Evolutionary conservation across 176 grass and related monocot genomes (phyloP).

Genomic region (Lolium multiflorum): DNA sequence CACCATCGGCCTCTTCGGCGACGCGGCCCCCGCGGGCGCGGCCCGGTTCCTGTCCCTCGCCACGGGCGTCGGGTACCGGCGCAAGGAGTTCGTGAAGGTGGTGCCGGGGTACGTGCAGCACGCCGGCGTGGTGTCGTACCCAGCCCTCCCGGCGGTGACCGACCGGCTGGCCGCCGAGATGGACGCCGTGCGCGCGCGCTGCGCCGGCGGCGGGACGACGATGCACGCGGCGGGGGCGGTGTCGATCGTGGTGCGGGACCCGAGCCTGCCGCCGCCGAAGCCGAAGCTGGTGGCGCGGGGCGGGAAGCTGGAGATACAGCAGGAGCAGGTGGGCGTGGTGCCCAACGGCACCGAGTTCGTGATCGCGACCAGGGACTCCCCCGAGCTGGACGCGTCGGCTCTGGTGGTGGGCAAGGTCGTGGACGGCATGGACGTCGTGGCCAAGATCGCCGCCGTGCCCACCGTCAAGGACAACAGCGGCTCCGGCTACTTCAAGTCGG

Average conservation of each 20-base stretch:
- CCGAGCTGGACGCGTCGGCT: constrained; percentile 69
- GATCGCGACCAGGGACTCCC: constrained; percentile 61
- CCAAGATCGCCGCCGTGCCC: constrained; percentile 71
- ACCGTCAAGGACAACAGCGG: constrained; percentile 80
- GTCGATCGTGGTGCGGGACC: constrained; percentile 76
- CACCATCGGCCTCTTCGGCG: constrained; percentile 71
- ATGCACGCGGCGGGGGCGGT: constrained; percentile 63
- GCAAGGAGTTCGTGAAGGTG: constrained; percentile 95
- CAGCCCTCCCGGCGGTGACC: constrained; percentile 37
- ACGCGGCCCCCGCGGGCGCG: constrained; percentile 50
- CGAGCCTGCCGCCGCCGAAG: constrained; percentile 76
- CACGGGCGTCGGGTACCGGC: constrained; percentile 76
- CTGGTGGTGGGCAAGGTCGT: constrained; percentile 77
- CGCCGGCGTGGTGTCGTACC: constrained; percentile 72
- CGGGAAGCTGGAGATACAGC: constrained; percentile 73
- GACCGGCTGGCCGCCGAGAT: constrained; percentile 60
- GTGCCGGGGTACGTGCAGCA: constrained; percentile 84
- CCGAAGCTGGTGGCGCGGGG: constrained; percentile 79
- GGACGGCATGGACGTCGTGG: constrained; percentile 87
- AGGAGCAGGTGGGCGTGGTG: constrained; percentile 62
- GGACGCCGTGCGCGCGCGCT: constrained; percentile 51
- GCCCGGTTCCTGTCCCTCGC: constrained; percentile 72
- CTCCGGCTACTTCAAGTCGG: constrained; percentile 89
- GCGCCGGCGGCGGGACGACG: constrained; percentile 1
- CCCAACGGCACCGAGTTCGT: constrained; percentile 92